A percentile compares a stretch with the other conserved stretches of the same genome.
These are phyloP conservation scores for Wallacemonas collosoma DNA, from an alignment of 208 protist species.

Conservation along the genomic window DNA sequence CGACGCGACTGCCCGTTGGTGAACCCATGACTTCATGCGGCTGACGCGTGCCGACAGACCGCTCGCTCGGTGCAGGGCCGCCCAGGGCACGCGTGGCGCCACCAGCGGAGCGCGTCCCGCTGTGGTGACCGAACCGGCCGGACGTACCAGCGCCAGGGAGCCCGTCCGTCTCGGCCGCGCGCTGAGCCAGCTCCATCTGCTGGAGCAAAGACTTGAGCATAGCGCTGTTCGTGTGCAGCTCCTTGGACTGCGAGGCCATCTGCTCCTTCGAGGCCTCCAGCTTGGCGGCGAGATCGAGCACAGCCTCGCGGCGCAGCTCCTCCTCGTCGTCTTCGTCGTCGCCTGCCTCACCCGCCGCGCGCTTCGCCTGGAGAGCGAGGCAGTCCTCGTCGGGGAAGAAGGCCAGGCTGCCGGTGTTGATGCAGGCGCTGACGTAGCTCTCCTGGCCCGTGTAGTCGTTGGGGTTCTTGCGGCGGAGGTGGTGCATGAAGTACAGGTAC, in stretches of 20 bases:
- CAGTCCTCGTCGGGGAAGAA: conserved; percentile 83
- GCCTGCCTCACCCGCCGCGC: conserved; percentile 14
- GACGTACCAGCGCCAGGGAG: not conserved
- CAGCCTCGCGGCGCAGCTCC: conserved; percentile 1
- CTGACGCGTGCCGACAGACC: conserved; percentile 4
- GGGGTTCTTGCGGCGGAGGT: conserved; percentile 78
- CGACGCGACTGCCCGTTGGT: not conserved
- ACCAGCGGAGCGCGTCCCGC: conserved; percentile 2
- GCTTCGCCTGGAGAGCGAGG: conserved; percentile 40
- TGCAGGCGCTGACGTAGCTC: conserved; percentile 70
- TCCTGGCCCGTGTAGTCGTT: conserved; percentile 86
- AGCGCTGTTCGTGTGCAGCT: conserved; percentile 33
- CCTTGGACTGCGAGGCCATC: conserved; percentile 34
- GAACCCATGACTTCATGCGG: conserved; percentile 6
- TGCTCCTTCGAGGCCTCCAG: conserved; percentile 34
- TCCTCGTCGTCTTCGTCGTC: conserved; percentile 34
- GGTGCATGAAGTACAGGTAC: conserved; percentile 94
- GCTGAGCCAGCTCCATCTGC: conserved; percentile 44
- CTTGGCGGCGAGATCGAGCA: conserved; percentile 12
- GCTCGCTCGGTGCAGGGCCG: conserved; percentile 12
- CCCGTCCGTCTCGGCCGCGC: conserved; percentile 12
- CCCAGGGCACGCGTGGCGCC: not conserved
- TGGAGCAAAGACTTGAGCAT: conserved; percentile 50
- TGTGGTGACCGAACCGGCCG: not conserved
- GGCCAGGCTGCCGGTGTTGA: conserved; percentile 47